Evolutionary conservation across 2,329 filamentous ascomycete species (phyloP).

Genomic region (Apiospora aurea): DNA sequence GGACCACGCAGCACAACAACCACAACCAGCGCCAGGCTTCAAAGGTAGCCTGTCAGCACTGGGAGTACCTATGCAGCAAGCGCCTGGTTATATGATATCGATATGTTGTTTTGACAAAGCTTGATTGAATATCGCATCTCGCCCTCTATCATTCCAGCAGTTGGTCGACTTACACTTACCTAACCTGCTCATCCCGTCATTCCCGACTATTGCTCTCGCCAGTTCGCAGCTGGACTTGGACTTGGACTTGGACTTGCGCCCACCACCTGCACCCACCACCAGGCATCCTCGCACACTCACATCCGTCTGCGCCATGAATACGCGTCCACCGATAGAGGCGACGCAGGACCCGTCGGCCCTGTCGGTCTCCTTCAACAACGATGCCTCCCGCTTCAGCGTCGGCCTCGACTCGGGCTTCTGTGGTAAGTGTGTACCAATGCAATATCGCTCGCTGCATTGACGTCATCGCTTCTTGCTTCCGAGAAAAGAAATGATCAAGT

Average conservation of each 20-base stretch:
- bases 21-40: background rate
- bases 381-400: conserved; percentile 84
- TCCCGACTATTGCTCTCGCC: background rate
- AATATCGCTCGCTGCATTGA: conserved; percentile 33
- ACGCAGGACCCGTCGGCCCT: conserved; percentile 77
- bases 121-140: background rate
- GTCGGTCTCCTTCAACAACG: conserved; percentile 85
- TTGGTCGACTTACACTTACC: conserved; percentile 10
- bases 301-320: conserved; percentile 73
- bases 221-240: background rate
- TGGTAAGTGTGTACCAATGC: conserved; percentile 52
- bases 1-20: background rate
- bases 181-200: background rate
- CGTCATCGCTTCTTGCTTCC: background rate
- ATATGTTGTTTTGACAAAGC: background rate
- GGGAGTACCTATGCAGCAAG: background rate
- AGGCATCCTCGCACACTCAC: conserved; percentile 14
- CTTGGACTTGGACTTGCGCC: background rate
- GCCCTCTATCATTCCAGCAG: background rate
- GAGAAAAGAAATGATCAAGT: background rate
- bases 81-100: background rate
- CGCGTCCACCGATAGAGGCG: conserved; percentile 82
- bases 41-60: background rate
- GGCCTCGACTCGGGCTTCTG: conserved; percentile 87
- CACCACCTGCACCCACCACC: conserved; percentile 19